Percentiles rank a stretch among this genome's conserved stretches.
These are phyloP conservation scores for Laburnicola sp. DNA, from an alignment of 2,329 filamentous ascomycete genomes.

Conservation along the genomic window DNA sequence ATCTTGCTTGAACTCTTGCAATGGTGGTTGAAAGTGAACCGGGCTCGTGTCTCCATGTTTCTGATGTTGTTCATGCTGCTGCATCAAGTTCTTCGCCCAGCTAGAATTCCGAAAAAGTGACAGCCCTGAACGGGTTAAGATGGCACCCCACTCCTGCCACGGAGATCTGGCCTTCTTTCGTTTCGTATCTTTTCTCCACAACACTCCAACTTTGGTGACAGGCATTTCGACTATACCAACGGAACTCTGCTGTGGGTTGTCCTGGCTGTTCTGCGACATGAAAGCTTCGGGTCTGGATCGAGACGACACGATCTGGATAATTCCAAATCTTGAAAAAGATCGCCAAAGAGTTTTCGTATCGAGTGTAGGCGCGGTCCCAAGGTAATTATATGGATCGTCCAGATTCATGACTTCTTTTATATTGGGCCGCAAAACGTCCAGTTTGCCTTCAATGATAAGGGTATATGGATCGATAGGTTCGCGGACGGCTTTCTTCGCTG, in stretches of 20 bases:
- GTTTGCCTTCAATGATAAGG: conserved; percentile 84
- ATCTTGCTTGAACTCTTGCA: conserved; percentile 92
- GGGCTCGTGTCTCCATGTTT: conserved; percentile 76
- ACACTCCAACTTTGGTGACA: conserved; percentile 88
- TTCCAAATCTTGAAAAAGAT: conserved; percentile 87
- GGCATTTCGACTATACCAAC: conserved; percentile 97
- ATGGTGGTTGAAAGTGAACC: conserved; percentile 84
- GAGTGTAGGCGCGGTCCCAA: conserved; percentile 73
- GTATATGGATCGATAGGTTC: conserved; percentile 96
- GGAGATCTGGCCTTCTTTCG: conserved; percentile 93
- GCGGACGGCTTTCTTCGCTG: conserved; percentile 66
- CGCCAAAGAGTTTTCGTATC: conserved; percentile 82
- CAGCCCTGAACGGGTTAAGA: conserved; percentile 93
- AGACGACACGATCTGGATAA: conserved; percentile 92
- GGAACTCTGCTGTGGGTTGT: conserved; percentile 77
- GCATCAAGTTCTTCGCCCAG: conserved; percentile 89
- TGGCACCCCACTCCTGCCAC: conserved; percentile 98
- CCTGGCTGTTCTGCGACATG: conserved; percentile 81
- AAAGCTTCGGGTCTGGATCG: conserved; percentile 94
- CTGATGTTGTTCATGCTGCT: conserved; percentile 81
- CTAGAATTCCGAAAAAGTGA: conserved; percentile 94
- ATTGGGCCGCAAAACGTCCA: conserved; percentile 80
- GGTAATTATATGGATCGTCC: conserved; percentile 88
- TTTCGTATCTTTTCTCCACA: conserved; percentile 94
- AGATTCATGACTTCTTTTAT: conserved; percentile 90